Evolutionary conservation across 139 green algal species (phyloP), one percentile per base, ranked within the genome.

Genomic region (Diplosphaera chodatii): DNA sequence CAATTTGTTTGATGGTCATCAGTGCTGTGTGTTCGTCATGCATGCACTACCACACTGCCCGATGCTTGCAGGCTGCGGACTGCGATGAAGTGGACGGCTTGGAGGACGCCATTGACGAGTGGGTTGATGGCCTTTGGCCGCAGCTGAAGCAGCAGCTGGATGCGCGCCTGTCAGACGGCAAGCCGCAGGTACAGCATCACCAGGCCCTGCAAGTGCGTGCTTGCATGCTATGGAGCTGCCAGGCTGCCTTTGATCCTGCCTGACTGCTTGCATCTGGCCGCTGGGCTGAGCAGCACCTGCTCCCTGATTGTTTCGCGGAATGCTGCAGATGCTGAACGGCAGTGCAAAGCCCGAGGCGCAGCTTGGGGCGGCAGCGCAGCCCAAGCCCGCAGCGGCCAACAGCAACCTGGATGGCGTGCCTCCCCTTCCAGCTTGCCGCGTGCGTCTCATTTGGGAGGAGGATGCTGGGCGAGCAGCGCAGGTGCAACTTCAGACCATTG

Each of bases 31-130:
- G n/a, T n/a, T n/a, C n/a, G n/a, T n/a, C n/a, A n/a, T n/a, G n/a
- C n/a, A n/a, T n/a, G n/a, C n/a, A n/a, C n/a, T n/a, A n/a, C n/a
- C n/a, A n/a, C n/a, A n/a, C n/a, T n/a, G n/a, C n/a, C n/a, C n/a
- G n/a, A n/a, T n/a, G n/a, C n/a, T n/a, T n/a, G n/a, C 48, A 59
- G 48, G 48, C 48, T 5, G 3, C 40, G 23, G 94, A 98, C 75
- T 91, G 89, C n/a, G 93, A 98, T 76, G 93, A 98, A 81, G 93
- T 98, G 66, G 94, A 98, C 41, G 93, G 93, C 0, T 55, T 96
- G 18, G 90, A 95, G 71, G 71, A 81, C 16, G 72, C 84, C 30
- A 83, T 96, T 37, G 92, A 98, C 13, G 71, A 71, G 2, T 98
- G 93, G 93, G 82, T 76, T 10, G 86, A 92, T 10, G 79, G 77